Evolutionary conservation across 768 basidiomycete genomes (phyloP).

Genomic region (Tulasnella sp.): DNA sequence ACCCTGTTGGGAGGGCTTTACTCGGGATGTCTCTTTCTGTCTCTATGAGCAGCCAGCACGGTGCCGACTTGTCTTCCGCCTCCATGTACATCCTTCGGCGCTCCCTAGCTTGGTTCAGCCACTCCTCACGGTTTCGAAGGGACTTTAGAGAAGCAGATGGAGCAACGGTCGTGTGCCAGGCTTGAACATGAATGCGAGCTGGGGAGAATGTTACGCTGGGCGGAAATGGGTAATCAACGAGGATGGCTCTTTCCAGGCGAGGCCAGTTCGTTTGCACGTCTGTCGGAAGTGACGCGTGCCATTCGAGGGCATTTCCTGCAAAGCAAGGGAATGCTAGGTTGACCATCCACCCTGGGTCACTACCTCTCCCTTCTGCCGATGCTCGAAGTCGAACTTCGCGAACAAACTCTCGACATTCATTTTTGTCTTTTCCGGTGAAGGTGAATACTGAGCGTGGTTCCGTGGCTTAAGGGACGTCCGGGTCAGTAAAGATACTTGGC

Average conservation of each 20-base stretch:
- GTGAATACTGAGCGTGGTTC: not conserved
- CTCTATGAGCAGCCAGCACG: not conserved
- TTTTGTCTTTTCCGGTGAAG: not conserved
- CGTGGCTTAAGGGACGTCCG: not conserved
- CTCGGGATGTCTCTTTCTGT: not conserved
- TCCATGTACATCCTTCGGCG: not conserved
- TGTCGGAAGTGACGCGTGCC: not conserved
- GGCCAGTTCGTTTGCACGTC: not conserved
- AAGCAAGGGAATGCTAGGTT: not conserved
- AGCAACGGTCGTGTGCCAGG: not conserved
- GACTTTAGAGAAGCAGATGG: not conserved
- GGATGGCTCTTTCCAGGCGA: not conserved
- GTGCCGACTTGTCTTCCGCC: not conserved
- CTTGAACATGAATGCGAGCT: not conserved
- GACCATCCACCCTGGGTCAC: not conserved
- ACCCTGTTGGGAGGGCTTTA: not conserved
- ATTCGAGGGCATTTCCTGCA: not conserved
- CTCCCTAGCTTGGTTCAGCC: not conserved
- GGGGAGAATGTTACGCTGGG: not conserved
- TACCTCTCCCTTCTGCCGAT: not conserved
- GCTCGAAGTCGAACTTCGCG: not conserved
- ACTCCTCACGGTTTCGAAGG: not conserved
- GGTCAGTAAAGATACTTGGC: not conserved
- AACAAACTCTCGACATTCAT: not conserved
- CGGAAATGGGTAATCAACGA: not conserved